Evolutionary conservation across 257 asterid species (phyloP), one percentile per base, ranked within the genome.

Genomic region (Penstemon barbatus): DNA sequence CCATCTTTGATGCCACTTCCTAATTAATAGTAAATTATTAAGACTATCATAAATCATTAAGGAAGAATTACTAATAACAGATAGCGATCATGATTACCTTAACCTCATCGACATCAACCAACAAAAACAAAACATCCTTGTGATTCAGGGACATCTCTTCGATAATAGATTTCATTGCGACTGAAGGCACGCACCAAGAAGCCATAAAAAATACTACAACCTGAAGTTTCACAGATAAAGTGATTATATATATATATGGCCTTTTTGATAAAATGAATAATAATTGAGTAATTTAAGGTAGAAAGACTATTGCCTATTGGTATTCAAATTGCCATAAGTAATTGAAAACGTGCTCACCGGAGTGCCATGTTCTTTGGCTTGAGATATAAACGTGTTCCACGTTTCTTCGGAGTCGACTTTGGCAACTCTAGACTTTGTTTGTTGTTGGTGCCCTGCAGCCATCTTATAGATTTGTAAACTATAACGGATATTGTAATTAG

Each of bases 371-470:
- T 55, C n/a, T 1, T 61, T 75, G 9, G 91, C 84, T 62, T 81
- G 78, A 46, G 80, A 74, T 7, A 81, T 50, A 63, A 75, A 69
- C 52, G 66, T 68, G 54, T 83, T 79, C 89, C 92, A 83, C 49
- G 89, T 71, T 55, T 58, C 70, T 70, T 57, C 61, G 0, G 89
- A 75, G 48, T 81, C 75, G 6, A 83, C 81, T 48, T 73, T 74
- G 6, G 59, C 56, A 57, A 83, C 86, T 71, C 69, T 73, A 25
- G 80, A 67, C 50, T 66, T 13, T 4, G 12, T 40, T 40, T 40
- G 61, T 42, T 80, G 82, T 39, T 70, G 63, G 4, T 69, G 61
- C 7, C 40, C 66, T 63, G 80, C 82, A 87, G 79, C 78, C 33
- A 6, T 55, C 70, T 65, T 66, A 12, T 11, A 6, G 11, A 50